These are phyloP conservation scores for Sarocladium brachiariae DNA, from an alignment of 2,329 filamentous ascomycete species.

Conservation along the genomic window DNA sequence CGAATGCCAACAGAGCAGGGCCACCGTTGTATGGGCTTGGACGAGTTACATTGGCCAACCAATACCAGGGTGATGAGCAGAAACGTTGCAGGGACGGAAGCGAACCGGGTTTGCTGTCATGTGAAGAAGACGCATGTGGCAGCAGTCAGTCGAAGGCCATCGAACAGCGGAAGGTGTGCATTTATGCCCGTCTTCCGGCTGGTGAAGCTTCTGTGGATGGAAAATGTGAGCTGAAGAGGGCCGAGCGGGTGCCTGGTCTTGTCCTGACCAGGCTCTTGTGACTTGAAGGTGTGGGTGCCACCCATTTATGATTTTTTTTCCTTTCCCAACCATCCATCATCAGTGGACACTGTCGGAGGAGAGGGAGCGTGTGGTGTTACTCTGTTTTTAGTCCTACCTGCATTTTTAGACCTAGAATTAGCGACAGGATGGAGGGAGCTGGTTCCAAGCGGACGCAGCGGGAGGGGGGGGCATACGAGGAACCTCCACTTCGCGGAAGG, in stretches of 20 bases:
- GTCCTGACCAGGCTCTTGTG: slow-evolving; percentile 2
- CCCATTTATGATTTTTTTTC: slow-evolving; percentile 1
- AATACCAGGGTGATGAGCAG: neutral
- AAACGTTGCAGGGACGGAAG: neutral
- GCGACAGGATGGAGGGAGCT: neutral
- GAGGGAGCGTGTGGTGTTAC: neutral
- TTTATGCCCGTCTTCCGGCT: too few species aligned
- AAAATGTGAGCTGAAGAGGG: neutral
- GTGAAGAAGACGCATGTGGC: neutral
- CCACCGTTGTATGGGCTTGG: neutral
- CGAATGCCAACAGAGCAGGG: neutral
- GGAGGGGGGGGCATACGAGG: slow-evolving; percentile 5
- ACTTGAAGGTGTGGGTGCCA: slow-evolving; percentile 4
- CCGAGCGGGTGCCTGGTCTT: slow-evolving; percentile 3
- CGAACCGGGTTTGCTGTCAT: neutral
- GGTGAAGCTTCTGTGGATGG: neutral
- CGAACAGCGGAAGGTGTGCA: neutral
- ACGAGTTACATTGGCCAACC: neutral
- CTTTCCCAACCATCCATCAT: too few species aligned
- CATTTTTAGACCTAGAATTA: too few species aligned
- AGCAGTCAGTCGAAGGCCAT: neutral
- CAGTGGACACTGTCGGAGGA: neutral
- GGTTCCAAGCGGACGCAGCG: neutral
- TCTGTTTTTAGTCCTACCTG: too few species aligned
- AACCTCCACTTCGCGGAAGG: neutral